A percentile compares a stretch with the other conserved stretches of the same genome.
These are phyloP conservation scores for Polychytrium aggregatum DNA, from an alignment of 192 early-diverging fungal genomes.

Conservation along the genomic window DNA sequence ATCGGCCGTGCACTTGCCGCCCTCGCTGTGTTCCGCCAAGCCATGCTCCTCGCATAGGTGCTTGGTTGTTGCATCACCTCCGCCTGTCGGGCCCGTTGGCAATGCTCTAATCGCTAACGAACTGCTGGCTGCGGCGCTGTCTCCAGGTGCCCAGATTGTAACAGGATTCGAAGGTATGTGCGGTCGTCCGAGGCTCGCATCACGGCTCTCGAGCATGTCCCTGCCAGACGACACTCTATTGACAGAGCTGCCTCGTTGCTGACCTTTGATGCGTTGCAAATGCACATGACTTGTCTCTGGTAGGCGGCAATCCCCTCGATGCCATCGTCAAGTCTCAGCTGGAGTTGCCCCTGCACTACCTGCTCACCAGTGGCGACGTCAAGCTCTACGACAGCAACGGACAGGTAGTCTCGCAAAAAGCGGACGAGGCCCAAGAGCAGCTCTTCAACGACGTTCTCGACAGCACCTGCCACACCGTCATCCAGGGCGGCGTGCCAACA, in stretches of 20 bases:
- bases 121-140: background rate
- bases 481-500: conserved; percentile 1
- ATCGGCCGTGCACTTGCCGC: background rate
- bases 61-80: background rate
- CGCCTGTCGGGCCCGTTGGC: background rate
- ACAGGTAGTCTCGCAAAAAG: conserved; percentile 8
- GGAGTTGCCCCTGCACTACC: conserved; percentile 13
- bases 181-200: no score
- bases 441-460: conserved; percentile 30
- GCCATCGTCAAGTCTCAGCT: conserved; percentile 25
- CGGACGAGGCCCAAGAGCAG: conserved; percentile 14
- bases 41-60: no score
- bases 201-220: no score
- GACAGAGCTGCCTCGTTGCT: no score
- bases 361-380: conserved; percentile 10
- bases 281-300: background rate
- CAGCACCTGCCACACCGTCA: conserved; percentile 13
- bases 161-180: conserved; percentile 25
- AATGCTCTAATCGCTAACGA: no score
- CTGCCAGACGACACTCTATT: no score
- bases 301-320: conserved; percentile 32
- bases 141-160: conserved; percentile 22
- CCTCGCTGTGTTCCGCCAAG: background rate
- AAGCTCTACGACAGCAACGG: conserved; percentile 4
- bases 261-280: no score